phyloP scores from a whole-genome alignment of 257 asterid genomes.

The Nicotiana sylvestris region DNA sequence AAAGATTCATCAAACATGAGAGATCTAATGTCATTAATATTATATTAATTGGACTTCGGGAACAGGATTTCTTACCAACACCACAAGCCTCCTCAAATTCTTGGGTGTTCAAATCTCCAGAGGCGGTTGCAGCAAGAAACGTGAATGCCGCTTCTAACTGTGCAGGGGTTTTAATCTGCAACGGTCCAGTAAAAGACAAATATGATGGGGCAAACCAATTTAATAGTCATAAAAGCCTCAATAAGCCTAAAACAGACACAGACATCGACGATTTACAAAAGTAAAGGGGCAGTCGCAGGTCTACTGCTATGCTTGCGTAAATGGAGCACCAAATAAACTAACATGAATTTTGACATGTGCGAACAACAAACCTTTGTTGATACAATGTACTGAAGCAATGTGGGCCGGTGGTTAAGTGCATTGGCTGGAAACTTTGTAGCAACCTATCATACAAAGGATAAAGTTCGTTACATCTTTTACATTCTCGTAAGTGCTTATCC shows the following conservation, averaged over 20 bases:
- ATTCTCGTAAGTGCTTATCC: not conserved
- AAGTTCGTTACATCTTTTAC: not conserved
- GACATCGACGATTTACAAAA: not conserved
- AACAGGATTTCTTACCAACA: constrained; percentile 53
- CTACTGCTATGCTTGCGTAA: not conserved
- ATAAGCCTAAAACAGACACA: not conserved
- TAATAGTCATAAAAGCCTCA: not conserved
- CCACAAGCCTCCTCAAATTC: constrained; percentile 88
- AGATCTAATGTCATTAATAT: not conserved
- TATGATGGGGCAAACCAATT: not conserved
- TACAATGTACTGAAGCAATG: constrained; percentile 57
- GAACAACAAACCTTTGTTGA: constrained; percentile 52
- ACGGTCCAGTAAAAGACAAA: not conserved
- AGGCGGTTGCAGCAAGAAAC: constrained; percentile 47
- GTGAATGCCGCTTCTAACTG: constrained; percentile 82
- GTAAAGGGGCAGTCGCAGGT: not conserved
- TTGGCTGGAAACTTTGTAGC: constrained; percentile 81
- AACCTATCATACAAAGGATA: constrained; percentile 41
- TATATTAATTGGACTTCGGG: not conserved
- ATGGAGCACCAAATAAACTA: not conserved
- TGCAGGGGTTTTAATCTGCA: constrained; percentile 67
- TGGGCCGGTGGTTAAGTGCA: constrained; percentile 81
- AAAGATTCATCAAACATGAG: not conserved
- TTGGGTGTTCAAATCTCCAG: constrained; percentile 42
- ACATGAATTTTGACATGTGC: not conserved